These are phyloP conservation scores for Pulveroboletus frians DNA, from an alignment of 768 basidiomycete genomes.

Conservation along the genomic window DNA sequence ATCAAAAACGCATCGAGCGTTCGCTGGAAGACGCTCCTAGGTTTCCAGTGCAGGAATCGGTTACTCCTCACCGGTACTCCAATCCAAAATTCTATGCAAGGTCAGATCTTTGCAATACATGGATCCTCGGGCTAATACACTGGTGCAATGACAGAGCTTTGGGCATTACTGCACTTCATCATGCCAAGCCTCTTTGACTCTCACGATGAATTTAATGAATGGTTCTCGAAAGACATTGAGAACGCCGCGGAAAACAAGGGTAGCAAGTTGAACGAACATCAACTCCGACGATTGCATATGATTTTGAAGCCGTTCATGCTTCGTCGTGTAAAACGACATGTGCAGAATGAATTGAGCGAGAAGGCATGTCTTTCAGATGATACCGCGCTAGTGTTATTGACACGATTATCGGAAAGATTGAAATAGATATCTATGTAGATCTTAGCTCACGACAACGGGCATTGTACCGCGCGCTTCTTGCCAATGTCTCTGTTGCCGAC, in stretches of 20 bases:
- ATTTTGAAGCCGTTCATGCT: constrained; percentile 99
- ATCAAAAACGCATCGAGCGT: constrained; percentile 97
- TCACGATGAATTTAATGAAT: constrained; percentile 98
- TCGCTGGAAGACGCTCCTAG: constrained; percentile 94
- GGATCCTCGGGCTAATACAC: constrained; percentile 1
- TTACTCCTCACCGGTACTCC: constrained; percentile 95
- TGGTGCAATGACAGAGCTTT: constrained; percentile 60
- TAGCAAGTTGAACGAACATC: constrained; percentile 89
- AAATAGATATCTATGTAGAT: constrained; percentile 92
- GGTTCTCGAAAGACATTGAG: constrained; percentile 99
- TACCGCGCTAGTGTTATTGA: constrained; percentile 75
- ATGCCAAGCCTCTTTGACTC: constrained; percentile 99
- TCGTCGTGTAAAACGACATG: constrained; percentile 92
- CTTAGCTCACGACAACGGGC: constrained; percentile 88
- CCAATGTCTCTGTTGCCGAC: constrained; percentile 93
- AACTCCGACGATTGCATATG: constrained; percentile 93
- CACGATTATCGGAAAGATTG: constrained; percentile 80
- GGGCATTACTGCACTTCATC: constrained; percentile 98
- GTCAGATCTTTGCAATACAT: constrained; percentile 36
- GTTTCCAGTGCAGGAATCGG: constrained; percentile 93
- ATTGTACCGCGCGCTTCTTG: constrained; percentile 83
- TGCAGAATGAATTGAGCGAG: constrained; percentile 99
- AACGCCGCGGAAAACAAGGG: constrained; percentile 90
- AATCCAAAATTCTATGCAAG: constrained; percentile 99
- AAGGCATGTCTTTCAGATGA: constrained; percentile 53